Conservation (phyloP, 257 asterid species). For the Nicotiana tabacum region DNA sequence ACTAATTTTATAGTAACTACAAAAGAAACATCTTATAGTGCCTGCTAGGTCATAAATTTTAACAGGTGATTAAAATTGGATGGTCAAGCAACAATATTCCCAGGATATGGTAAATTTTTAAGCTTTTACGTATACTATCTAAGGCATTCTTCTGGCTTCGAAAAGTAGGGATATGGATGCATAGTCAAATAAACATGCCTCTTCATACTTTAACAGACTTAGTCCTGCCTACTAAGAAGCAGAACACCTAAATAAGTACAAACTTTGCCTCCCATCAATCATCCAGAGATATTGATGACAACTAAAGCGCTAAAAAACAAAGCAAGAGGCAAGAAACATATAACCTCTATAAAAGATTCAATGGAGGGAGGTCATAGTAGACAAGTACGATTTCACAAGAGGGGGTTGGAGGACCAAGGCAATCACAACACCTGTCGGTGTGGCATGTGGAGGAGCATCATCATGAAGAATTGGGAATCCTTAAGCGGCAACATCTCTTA, state of each 20-base stretch:
- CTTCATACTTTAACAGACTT: not conserved
- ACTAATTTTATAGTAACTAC: not conserved
- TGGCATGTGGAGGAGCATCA: too few species aligned
- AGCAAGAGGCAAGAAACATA: not conserved
- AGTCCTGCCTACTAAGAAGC: not conserved
- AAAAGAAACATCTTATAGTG: not conserved
- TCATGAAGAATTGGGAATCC: too few species aligned
- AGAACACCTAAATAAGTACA: not conserved
- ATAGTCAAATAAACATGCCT: not conserved
- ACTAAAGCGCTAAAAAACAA: not conserved
- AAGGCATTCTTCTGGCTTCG: not conserved
- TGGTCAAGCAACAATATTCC: not conserved
- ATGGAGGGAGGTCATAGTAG: not conserved
- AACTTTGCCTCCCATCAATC: not conserved
- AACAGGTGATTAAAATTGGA: not conserved
- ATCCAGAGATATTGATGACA: not conserved
- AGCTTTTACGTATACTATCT: not conserved
- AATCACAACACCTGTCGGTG: too few species aligned
- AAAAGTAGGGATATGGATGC: not conserved
- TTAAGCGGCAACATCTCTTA: too few species aligned
- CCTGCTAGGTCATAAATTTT: not conserved
- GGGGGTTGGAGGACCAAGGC: too few species aligned
- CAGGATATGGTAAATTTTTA: not conserved
- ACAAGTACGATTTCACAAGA: too few species aligned
- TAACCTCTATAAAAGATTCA: not conserved